Conservation (phyloP, 257 asterid genomes). For the Penstemon newberryi region DNA sequence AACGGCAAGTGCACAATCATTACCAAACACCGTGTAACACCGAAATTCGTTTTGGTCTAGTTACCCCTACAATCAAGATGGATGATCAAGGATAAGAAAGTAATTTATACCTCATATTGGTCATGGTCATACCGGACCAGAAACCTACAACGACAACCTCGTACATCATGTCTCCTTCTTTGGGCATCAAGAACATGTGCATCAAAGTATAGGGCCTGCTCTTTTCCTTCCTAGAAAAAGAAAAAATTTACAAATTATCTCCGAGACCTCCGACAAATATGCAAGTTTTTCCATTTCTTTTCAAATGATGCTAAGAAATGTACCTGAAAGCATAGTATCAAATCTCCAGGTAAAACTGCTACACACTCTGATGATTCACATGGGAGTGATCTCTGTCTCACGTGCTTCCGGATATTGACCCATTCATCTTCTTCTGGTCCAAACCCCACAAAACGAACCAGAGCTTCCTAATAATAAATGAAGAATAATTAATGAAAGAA, state of each 20-base stretch:
- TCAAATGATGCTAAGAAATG: constrained; percentile 19
- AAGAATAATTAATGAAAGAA: too few species aligned
- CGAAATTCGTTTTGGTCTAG: too few species aligned
- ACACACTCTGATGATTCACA: constrained; percentile 96
- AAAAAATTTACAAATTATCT: constrained; percentile 2
- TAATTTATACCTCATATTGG: constrained; percentile 73
- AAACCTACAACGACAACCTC: constrained; percentile 99
- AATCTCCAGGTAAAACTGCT: constrained; percentile 80
- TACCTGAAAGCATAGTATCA: constrained; percentile 97
- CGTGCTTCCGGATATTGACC: constrained; percentile 78
- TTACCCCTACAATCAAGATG: not conserved
- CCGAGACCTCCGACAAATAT: not conserved
- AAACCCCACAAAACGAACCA: constrained; percentile 95
- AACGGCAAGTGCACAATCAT: not conserved
- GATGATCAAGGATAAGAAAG: not conserved
- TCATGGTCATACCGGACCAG: constrained; percentile 95
- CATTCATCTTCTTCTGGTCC: constrained; percentile 97
- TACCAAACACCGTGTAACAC: too few species aligned
- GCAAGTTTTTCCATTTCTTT: not conserved
- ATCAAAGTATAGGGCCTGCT: constrained; percentile 95
- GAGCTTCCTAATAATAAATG: constrained; percentile 64
- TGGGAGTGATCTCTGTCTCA: constrained; percentile 92
- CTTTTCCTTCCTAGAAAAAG: constrained; percentile 83
- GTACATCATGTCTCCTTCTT: constrained; percentile 91
- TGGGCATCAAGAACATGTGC: constrained; percentile 96